These are phyloP conservation scores for Biscogniauxia marginata DNA, from an alignment of 2,329 filamentous ascomycete genomes.

Conservation along the genomic window DNA sequence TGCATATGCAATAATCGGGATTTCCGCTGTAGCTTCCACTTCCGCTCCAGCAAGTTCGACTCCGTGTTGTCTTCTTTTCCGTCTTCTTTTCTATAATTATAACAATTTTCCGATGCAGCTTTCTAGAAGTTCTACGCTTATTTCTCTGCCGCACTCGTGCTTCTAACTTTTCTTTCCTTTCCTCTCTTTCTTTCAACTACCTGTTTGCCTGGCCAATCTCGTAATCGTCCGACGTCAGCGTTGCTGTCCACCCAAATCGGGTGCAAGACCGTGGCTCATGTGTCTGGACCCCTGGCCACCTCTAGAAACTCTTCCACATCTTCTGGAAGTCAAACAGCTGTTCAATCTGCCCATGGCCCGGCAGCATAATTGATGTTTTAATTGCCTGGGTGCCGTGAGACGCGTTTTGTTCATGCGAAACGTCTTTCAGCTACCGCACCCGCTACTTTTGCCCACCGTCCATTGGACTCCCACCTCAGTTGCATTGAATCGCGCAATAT, in stretches of 20 bases:
- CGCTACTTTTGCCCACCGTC: slow-evolving; percentile 13
- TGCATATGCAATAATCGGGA: background rate
- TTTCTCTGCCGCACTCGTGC: background rate
- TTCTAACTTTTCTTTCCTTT: background rate
- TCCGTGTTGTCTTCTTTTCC: background rate
- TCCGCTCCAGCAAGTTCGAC: background rate
- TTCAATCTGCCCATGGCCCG: slow-evolving; percentile 18
- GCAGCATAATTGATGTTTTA: slow-evolving; percentile 48
- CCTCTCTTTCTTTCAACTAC: slow-evolving; percentile 1
- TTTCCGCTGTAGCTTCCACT: background rate
- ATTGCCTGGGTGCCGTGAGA: slow-evolving; percentile 47
- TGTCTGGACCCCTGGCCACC: slow-evolving; percentile 6
- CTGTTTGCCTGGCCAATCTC: too few species aligned
- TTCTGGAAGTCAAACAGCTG: slow-evolving; percentile 17
- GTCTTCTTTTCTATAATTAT: background rate
- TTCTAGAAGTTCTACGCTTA: slow-evolving; percentile 5
- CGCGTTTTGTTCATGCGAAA: slow-evolving; percentile 45
- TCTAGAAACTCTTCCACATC: slow-evolving; percentile 11
- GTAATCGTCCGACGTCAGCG: background rate
- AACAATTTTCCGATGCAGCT: background rate
- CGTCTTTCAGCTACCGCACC: slow-evolving; percentile 21
- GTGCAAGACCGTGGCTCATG: slow-evolving; percentile 13
- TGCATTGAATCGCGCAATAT: slow-evolving; percentile 43
- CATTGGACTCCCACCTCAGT: slow-evolving; percentile 25
- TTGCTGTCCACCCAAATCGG: slow-evolving; percentile 2